Percentiles rank a stretch among this genome's conserved stretches.
Conservation (phyloP, 1,139 yeast genomes). For the Yamadazyma triangularis region DNA sequence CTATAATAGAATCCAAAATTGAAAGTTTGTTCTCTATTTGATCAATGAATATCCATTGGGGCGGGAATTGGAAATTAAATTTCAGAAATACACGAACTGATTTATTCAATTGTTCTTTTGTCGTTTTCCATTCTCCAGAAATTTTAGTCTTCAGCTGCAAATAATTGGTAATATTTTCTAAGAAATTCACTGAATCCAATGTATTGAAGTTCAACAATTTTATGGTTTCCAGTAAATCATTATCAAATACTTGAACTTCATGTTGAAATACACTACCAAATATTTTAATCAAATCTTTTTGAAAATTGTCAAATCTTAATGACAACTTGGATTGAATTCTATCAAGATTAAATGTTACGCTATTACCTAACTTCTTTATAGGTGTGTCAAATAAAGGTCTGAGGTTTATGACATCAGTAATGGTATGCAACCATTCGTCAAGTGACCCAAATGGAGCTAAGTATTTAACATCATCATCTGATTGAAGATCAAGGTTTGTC, state of each 20-base stretch:
- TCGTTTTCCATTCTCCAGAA: slow-evolving; percentile 23
- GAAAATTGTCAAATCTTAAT: slow-evolving; percentile 57
- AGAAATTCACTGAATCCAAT: slow-evolving; percentile 9
- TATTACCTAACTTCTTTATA: slow-evolving; percentile 38
- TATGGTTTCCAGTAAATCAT: slow-evolving; percentile 1
- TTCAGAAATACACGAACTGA: slow-evolving; percentile 36
- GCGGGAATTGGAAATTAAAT: slow-evolving; percentile 34
- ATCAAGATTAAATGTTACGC: slow-evolving; percentile 35
- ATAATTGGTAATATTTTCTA: slow-evolving; percentile 6
- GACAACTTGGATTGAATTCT: slow-evolving; percentile 53
- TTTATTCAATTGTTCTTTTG: slow-evolving; percentile 28
- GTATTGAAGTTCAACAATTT: slow-evolving; percentile 8
- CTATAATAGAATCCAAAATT: slow-evolving; percentile 41
- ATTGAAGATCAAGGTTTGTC: slow-evolving; percentile 45
- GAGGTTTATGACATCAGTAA: slow-evolving; percentile 42
- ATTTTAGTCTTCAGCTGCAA: slow-evolving; percentile 11
- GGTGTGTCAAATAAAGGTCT: slow-evolving; percentile 52
- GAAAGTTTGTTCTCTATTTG: slow-evolving; percentile 54
- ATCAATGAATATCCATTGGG: slow-evolving; percentile 58
- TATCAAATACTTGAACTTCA: slow-evolving; percentile 9
- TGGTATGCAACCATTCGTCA: slow-evolving; percentile 42
- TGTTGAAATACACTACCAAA: slow-evolving; percentile 25
- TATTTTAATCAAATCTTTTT: slow-evolving; percentile 37
- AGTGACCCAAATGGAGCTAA: slow-evolving; percentile 27
- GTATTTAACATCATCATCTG: slow-evolving; percentile 16